A percentile compares a stretch with the other conserved stretches of the same genome.
These are phyloP conservation scores for Cyclocybe cylindracea DNA, from an alignment of 768 basidiomycete species.

Conservation along the genomic window DNA sequence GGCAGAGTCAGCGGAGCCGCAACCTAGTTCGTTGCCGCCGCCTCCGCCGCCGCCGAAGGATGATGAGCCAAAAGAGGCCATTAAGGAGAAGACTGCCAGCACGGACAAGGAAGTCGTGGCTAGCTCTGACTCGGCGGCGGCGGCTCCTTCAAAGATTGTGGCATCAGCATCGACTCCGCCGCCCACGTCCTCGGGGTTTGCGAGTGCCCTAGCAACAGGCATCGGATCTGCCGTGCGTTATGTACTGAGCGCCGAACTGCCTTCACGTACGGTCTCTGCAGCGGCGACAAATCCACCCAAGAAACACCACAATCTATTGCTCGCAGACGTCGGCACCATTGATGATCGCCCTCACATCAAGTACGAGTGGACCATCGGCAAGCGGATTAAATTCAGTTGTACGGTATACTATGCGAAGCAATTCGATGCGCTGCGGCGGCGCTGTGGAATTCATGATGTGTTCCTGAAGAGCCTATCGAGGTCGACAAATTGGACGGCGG, in stretches of 20 bases:
- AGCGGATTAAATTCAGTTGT: slow-evolving; percentile 74
- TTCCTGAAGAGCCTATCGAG: slow-evolving; percentile 62
- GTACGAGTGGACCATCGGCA: slow-evolving; percentile 79
- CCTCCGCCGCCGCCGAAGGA: slow-evolving; percentile 28
- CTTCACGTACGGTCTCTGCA: slow-evolving; percentile 34
- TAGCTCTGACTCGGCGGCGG: background rate
- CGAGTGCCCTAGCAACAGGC: slow-evolving; percentile 49
- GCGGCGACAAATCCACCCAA: slow-evolving; percentile 22
- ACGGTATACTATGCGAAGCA: slow-evolving; percentile 83
- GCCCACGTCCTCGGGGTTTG: slow-evolving; percentile 41
- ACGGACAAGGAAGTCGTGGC: background rate
- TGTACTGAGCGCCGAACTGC: slow-evolving; percentile 42
- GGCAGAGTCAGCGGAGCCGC: background rate
- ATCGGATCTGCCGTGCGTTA: slow-evolving; percentile 62
- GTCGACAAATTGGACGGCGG: slow-evolving; percentile 70
- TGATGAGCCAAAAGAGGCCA: background rate
- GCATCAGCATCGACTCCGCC: slow-evolving; percentile 13
- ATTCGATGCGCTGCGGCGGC: slow-evolving; percentile 65
- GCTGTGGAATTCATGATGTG: slow-evolving; percentile 66
- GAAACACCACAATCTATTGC: slow-evolving; percentile 52
- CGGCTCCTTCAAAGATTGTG: background rate
- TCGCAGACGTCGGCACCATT: slow-evolving; percentile 41
- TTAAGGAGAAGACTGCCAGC: slow-evolving; percentile 8
- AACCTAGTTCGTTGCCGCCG: slow-evolving; percentile 15
- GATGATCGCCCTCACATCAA: slow-evolving; percentile 82